phyloP scores from a whole-genome alignment of 371 early-diverging fungal species.

The Apophysomyces elegans region DNA sequence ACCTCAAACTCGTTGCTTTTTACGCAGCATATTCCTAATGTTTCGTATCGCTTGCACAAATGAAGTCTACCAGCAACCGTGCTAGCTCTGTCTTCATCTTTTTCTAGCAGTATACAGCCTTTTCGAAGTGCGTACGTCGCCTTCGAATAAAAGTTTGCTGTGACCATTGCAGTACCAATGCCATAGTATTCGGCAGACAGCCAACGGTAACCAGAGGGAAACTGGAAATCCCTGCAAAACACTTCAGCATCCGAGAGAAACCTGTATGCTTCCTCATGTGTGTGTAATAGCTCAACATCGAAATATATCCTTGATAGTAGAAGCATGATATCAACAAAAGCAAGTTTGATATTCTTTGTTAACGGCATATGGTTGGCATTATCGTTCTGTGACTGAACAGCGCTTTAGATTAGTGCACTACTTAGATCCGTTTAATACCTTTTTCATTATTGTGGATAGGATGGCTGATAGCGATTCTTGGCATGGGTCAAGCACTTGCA shows the following conservation, averaged over 20 bases:
- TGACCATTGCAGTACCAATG: constrained; percentile 39
- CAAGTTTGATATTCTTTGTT: constrained; percentile 19
- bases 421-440: constrained; percentile 17
- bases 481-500: constrained; percentile 18
- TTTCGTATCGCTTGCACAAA: constrained; percentile 48
- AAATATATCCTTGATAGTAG: constrained; percentile 38
- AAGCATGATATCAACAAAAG: constrained; percentile 40
- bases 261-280: constrained; percentile 33
- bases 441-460: constrained; percentile 20
- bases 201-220: constrained; percentile 39
- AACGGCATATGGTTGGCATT: not conserved
- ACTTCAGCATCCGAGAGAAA: constrained; percentile 35
- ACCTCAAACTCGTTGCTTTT: constrained; percentile 35
- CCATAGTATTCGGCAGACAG: constrained; percentile 39
- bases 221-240: constrained; percentile 28
- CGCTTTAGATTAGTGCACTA: not conserved
- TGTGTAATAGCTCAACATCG: constrained; percentile 25
- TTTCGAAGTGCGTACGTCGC: constrained; percentile 45
- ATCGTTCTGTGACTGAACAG: not conserved
- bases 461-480: constrained; percentile 24
- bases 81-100: constrained; percentile 23
- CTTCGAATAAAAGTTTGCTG: constrained; percentile 19
- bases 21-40: constrained; percentile 40
- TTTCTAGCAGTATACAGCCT: constrained; percentile 39
- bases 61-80: constrained; percentile 36